Evolutionary conservation across 148 eudicot species (phyloP).

Genomic region (Heliamphora exappendiculata): DNA sequence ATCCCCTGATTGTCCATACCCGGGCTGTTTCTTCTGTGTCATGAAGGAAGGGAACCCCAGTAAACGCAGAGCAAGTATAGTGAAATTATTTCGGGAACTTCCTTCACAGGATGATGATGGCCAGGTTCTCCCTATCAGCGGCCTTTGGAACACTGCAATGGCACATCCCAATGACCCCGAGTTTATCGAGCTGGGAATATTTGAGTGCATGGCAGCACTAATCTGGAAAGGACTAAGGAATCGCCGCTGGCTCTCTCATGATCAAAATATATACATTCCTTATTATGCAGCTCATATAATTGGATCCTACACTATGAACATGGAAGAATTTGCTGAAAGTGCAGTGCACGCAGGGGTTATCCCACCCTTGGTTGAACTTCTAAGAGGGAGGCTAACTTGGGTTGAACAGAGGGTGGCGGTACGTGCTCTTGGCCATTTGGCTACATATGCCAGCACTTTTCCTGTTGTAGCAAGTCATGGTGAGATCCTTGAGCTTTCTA

Average conservation of each 20-base stretch:
- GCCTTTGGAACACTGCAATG: conserved; percentile 99
- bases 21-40: conserved; percentile 97
- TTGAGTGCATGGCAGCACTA: conserved; percentile 90
- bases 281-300: conserved; percentile 97
- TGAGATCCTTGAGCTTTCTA: conserved; percentile 85
- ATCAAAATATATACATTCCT: conserved; percentile 91
- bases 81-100: conserved; percentile 88
- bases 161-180: conserved; percentile 99
- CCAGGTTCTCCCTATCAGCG: conserved; percentile 94
- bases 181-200: conserved; percentile 91
- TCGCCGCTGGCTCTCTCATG: conserved; percentile 93
- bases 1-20: conserved; percentile 75
- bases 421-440: conserved; percentile 90
- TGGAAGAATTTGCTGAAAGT: conserved; percentile 85
- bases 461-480: conserved; percentile 73
- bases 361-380: conserved; percentile 85
- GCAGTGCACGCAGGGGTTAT: conserved; percentile 89
- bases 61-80: conserved; percentile 73
- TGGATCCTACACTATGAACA: conserved; percentile 98
- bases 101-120: conserved; percentile 98
- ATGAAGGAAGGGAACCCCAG: conserved; percentile 91
- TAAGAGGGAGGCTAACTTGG: conserved; percentile 94
- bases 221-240: conserved; percentile 93
- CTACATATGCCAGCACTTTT: conserved; percentile 82
- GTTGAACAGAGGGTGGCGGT: conserved; percentile 98